Base-by-base conservation (phyloP, 164 flowering plant genomes). In the Kingdonia uniflora region DNA sequence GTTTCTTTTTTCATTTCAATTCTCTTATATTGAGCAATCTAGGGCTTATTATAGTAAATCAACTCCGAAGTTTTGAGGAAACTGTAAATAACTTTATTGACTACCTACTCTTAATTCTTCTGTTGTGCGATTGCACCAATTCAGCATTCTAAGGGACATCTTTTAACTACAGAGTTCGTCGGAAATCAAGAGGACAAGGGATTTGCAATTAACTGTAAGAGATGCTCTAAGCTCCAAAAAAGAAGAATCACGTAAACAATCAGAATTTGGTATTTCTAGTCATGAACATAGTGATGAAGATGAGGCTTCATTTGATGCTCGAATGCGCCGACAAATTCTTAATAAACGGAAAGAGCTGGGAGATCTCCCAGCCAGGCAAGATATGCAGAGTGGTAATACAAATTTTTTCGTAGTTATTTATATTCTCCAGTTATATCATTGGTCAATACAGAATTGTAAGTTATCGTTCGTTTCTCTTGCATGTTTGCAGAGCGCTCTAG, bases 261-360 rank as follows among this genome's bases (percentile, higher is more conserved):
- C 63, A 49, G 67, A 66, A 26, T 53, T 61, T 49, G 69, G 61
- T 42, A 45, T 41, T 55, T 58, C 73, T 61, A 67, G 56, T 42
- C 42, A 40, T 70, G 79, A 67, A 64, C 43, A 62, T 58, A 79
- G 76, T 58, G 91, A 82, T 66, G 84, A 73, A 11, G 75, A 87
- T 69, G 98, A 91, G 61, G 77, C 79, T 41, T 72, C 58, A 42
- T 92, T 92, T 73, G 99, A 92, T 76, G 74, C 71, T 26, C 68
- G 81, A 19, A 92, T 92, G 99, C 91, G 97, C 42, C 68, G 51
- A 26, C 84, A 84, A 66, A 82, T 88, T 66, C 82, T 92, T 42
- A 73, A 48, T 48, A 92, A 68, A 62, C 60, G 89, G 41, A 74
- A 65, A 56, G 95, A 92, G 54, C 63, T 79, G 19, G 95, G 89